phyloP scores from a whole-genome alignment of 768 basidiomycete genomes.

The Tricholoma bakamatsutake region DNA sequence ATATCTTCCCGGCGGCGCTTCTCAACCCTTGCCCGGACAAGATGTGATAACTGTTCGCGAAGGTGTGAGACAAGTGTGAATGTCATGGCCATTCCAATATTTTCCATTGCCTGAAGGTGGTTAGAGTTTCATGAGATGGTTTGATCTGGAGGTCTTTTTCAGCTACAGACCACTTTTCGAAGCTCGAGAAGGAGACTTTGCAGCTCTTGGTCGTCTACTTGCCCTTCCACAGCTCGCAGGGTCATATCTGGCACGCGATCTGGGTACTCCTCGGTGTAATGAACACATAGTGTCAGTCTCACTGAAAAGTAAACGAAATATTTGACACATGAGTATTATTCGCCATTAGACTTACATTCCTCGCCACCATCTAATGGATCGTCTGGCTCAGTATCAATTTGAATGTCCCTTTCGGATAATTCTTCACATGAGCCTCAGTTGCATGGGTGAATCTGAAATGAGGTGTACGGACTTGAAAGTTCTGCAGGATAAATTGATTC shows the following conservation, averaged over 20 bases:
- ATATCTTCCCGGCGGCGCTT: constrained; percentile 51
- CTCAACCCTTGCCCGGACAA: constrained; percentile 58
- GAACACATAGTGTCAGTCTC: constrained; percentile 61
- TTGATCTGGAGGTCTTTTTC: background rate
- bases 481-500: constrained; percentile 97
- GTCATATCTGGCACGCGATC: constrained; percentile 72
- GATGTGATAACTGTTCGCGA: constrained; percentile 62
- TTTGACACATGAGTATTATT: constrained; percentile 4
- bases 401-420: constrained; percentile 74
- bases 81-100: constrained; percentile 95
- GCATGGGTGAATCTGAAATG: constrained; percentile 11
- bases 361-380: constrained; percentile 59
- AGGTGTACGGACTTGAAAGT: constrained; percentile 70
- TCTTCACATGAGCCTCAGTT: constrained; percentile 47
- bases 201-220: constrained; percentile 52
- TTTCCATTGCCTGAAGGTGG: constrained; percentile 64
- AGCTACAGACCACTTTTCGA: constrained; percentile 44
- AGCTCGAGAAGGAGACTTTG: constrained; percentile 51
- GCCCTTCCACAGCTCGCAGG: constrained; percentile 56
- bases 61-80: constrained; percentile 88
- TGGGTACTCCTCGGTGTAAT: constrained; percentile 81
- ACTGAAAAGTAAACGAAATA: constrained; percentile 41
- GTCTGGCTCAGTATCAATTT: constrained; percentile 87
- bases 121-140: constrained; percentile 3
- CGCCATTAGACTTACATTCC: constrained; percentile 34